Conservation (phyloP, 1,284 basidiomycete species). For the Meira miltonrushii region DNA sequence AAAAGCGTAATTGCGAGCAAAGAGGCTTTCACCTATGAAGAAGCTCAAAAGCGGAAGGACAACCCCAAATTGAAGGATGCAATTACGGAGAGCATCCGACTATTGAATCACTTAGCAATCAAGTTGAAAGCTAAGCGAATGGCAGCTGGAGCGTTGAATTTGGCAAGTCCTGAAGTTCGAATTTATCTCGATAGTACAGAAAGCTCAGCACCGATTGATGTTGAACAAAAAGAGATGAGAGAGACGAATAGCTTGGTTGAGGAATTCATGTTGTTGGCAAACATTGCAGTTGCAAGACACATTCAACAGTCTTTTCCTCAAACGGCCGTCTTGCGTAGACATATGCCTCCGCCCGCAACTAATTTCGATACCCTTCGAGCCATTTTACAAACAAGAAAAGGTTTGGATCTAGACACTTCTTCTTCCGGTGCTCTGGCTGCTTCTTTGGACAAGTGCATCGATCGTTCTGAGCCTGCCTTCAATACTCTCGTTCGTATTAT, state of each 20-base stretch:
- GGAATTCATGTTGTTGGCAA: conserved; percentile 98
- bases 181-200: conserved; percentile 86
- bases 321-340: conserved; percentile 89
- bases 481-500: conserved; percentile 74
- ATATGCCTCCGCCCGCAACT: conserved; percentile 81
- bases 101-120: conserved; percentile 80
- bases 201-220: conserved; percentile 89
- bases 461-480: conserved; percentile 7
- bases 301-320: conserved; percentile 94
- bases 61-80: conserved; percentile 73
- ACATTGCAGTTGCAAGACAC: conserved; percentile 84
- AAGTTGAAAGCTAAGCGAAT: conserved; percentile 82
- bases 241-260: conserved; percentile 97
- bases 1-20: conserved; percentile 97
- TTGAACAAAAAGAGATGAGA: conserved; percentile 86
- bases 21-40: conserved; percentile 94
- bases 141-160: conserved; percentile 88
- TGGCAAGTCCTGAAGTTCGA: conserved; percentile 96
- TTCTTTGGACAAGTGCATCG: conserved; percentile 81
- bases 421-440: conserved; percentile 84
- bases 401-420: conserved; percentile 81
- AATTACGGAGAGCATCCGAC: conserved; percentile 78
- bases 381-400: conserved; percentile 78
- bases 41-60: conserved; percentile 89
- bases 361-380: conserved; percentile 84